A percentile compares a stretch with the other conserved stretches of the same genome.
Evolutionary conservation across 1,284 basidiomycete genomes (phyloP).

Genomic region (Binderoboletus segoi): DNA sequence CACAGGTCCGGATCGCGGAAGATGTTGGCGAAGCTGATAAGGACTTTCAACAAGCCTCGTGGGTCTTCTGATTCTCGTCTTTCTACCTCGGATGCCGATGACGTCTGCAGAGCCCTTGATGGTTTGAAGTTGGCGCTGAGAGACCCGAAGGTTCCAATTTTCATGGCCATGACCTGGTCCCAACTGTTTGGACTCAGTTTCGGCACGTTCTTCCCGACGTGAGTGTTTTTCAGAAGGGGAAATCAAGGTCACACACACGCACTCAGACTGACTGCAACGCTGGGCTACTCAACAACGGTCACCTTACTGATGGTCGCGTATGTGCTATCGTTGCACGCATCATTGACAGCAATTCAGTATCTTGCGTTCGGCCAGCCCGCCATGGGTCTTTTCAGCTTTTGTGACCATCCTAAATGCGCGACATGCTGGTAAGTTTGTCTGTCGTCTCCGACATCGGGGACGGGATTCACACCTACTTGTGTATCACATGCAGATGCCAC

Average conservation of each 20-base stretch:
- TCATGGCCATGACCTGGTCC: constrained; percentile 56
- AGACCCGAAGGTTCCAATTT: constrained; percentile 64
- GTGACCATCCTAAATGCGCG: constrained; percentile 48
- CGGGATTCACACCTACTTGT: background rate
- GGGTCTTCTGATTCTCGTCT: constrained; percentile 27
- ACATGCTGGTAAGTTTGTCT: constrained; percentile 56
- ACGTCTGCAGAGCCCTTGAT: constrained; percentile 43
- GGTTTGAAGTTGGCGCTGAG: constrained; percentile 64
- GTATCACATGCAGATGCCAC: background rate
- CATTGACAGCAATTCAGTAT: background rate
- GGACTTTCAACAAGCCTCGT: constrained; percentile 60
- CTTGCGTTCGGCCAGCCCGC: constrained; percentile 47
- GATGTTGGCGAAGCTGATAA: constrained; percentile 75
- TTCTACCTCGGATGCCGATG: background rate
- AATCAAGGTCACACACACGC: background rate
- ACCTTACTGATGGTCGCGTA: constrained; percentile 52
- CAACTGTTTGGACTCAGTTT: constrained; percentile 69
- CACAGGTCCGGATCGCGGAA: constrained; percentile 72
- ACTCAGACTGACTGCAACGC: constrained; percentile 60
- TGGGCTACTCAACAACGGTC: constrained; percentile 65
- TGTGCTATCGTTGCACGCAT: constrained; percentile 34
- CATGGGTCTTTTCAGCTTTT: constrained; percentile 62
- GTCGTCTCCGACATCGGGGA: too few relatives aligned
- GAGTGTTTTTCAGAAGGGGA: constrained; percentile 19
- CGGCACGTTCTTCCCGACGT: constrained; percentile 77